A percentile compares a stretch with the other conserved stretches of the same genome.
phyloP scores from a whole-genome alignment of 441 rosid genomes.

The Viola pubescens region DNA sequence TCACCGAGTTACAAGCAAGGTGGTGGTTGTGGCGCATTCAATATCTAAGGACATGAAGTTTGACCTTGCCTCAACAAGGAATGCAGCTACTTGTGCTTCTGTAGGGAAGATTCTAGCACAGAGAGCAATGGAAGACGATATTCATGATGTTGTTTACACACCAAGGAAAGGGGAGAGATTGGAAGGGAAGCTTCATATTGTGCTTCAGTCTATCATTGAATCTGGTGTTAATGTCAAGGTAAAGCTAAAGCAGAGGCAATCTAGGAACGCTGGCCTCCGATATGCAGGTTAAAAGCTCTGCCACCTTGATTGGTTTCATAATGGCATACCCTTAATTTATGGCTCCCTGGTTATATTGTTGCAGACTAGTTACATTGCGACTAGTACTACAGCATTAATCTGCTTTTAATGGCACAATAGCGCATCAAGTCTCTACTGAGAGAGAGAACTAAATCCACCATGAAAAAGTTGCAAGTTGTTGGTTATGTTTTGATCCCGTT shows the following conservation, averaged over 20 bases:
- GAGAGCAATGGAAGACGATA: slow-evolving; percentile 71
- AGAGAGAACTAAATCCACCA: neutral
- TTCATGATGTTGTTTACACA: slow-evolving; percentile 58
- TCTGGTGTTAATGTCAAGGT: slow-evolving; percentile 70
- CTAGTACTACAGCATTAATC: too few relatives aligned
- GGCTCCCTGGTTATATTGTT: too few relatives aligned
- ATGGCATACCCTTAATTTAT: too few relatives aligned
- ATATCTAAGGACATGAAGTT: slow-evolving; percentile 79
- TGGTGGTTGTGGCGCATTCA: slow-evolving; percentile 81
- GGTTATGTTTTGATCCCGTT: neutral
- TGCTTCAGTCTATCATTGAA: slow-evolving; percentile 62
- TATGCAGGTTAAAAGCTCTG: slow-evolving; percentile 3
- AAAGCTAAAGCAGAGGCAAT: slow-evolving; percentile 69
- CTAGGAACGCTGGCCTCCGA: slow-evolving; percentile 20
- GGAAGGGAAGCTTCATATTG: slow-evolving; percentile 72
- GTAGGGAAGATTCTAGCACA: slow-evolving; percentile 68
- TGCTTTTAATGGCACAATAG: too few relatives aligned
- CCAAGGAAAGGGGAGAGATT: slow-evolving; percentile 75
- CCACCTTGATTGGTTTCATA: neutral
- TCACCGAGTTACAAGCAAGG: slow-evolving; percentile 82
- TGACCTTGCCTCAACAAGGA: slow-evolving; percentile 63
- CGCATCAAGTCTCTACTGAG: neutral
- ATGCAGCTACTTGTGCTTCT: slow-evolving; percentile 52
- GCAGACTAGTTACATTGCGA: too few relatives aligned
- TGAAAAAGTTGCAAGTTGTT: neutral